Conservation (phyloP, 2,329 filamentous ascomycete genomes). For the Sclerotinia nivalis region DNA sequence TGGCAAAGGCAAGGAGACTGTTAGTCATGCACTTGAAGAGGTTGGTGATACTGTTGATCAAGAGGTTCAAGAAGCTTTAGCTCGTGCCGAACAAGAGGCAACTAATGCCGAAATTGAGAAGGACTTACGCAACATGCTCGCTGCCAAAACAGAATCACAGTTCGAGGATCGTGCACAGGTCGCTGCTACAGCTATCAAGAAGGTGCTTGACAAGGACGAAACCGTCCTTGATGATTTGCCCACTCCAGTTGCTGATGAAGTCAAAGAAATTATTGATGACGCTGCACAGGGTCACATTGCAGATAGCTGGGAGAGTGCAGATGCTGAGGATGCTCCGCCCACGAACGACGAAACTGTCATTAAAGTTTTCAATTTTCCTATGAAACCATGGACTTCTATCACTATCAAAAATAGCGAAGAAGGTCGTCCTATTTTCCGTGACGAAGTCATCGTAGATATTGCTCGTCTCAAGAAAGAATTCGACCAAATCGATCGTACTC, state of each 20-base stretch:
- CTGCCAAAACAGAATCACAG: constrained; percentile 55
- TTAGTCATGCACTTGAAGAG: constrained; percentile 58
- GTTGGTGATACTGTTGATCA: constrained; percentile 17
- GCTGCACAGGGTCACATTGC: constrained; percentile 59
- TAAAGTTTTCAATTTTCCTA: constrained; percentile 90
- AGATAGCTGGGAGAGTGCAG: constrained; percentile 91
- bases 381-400: constrained; percentile 95
- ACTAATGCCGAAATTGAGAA: constrained; percentile 51
- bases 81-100: constrained; percentile 50
- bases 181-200: constrained; percentile 52
- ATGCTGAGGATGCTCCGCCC: constrained; percentile 60
- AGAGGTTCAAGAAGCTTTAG: constrained; percentile 50
- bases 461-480: constrained; percentile 96
- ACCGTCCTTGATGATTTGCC: constrained; percentile 58
- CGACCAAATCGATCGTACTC: constrained; percentile 91
- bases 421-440: constrained; percentile 65
- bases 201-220: constrained; percentile 56
- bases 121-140: constrained; percentile 52
- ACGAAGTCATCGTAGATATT: constrained; percentile 86
- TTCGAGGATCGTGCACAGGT: constrained; percentile 52
- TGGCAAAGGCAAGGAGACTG: constrained; percentile 57
- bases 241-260: constrained; percentile 54
- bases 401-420: constrained; percentile 63
- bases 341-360: constrained; percentile 68
- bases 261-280: constrained; percentile 59